Percentiles rank a stretch among this genome's conserved stretches.
phyloP scores from a whole-genome alignment of 169 alveolate genomes.

The Eimeria maxima region DNA sequence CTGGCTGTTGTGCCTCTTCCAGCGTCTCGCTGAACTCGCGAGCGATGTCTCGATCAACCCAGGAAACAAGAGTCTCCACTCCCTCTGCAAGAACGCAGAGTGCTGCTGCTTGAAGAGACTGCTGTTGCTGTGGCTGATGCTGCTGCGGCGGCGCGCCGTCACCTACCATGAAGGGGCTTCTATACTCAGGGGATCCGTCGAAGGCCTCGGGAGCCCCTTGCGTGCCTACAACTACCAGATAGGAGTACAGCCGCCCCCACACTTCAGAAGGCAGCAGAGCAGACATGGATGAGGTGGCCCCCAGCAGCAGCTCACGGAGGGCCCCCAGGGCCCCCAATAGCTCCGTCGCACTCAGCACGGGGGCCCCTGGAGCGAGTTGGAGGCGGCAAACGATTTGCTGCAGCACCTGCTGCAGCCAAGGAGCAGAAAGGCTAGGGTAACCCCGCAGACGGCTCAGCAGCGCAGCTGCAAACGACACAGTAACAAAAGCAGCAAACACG shows the following conservation, averaged over 20 bases:
- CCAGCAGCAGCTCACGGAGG: neutral
- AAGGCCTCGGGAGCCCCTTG: neutral
- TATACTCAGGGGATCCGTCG: no score
- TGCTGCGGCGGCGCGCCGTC: neutral
- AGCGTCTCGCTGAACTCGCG: neutral
- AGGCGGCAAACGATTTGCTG: slow-evolving; percentile 34
- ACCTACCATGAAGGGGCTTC: neutral
- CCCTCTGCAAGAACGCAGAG: neutral
- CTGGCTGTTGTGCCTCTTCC: neutral
- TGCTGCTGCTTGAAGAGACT: slow-evolving; percentile 9
- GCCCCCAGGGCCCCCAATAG: slow-evolving; percentile 19
- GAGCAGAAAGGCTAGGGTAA: slow-evolving; percentile 10
- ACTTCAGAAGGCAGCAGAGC: slow-evolving; percentile 6
- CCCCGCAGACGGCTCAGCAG: slow-evolving; percentile 2
- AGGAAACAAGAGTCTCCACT: neutral
- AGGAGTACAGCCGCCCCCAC: slow-evolving; percentile 14
- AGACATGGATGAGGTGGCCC: neutral
- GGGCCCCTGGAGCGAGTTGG: neutral
- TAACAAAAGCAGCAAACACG: neutral
- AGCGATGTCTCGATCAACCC: slow-evolving; percentile 5
- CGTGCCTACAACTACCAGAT: neutral
- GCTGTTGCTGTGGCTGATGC: neutral
- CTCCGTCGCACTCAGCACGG: neutral
- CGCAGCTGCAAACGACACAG: slow-evolving; percentile 31
- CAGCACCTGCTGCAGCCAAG: slow-evolving; percentile 27